Evolutionary conservation across 352 stramenopile species (phyloP), one percentile per base, ranked within the genome.

Genomic region (Pythium brachiatum): DNA sequence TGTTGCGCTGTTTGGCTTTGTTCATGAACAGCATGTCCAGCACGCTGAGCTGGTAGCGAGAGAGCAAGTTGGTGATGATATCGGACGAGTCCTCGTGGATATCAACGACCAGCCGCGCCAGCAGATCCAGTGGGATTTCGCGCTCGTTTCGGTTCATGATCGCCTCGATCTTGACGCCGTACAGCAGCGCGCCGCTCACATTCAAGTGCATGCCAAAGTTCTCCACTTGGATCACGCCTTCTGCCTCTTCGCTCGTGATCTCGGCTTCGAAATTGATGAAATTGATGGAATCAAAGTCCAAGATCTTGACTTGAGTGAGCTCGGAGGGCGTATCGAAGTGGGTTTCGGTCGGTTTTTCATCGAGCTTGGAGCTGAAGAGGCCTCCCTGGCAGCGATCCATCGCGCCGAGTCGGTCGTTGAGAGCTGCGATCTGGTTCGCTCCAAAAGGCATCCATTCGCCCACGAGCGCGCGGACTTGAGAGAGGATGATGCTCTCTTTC

Each of bases 241-340:
- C 87, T 39, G 97, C 88, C 68, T 98, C 93, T 7, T 95, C 87
- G 60, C 98, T 98, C 55, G 98, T 90, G 69, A 99, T 99, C 66
- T 99, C 96, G 11, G 96, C 96, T 68, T 99, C 96, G 59, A 99
- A 99, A 66, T 99, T 99, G 62, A 98, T 98, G 62, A 98, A 97
- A 44, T 98, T 97, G 23, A 96, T 97, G 52, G 97, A 78, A 48
- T 97, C 97, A 69, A 98, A 99, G 70, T 99, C 96, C 13, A 99
- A 77, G 41, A 99, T 98, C 63, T 98, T 95, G 48, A 99, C 94
- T 47, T 91, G 88, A 6, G 96, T 99, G n/a, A 99, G 81, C 31
- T 97, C 94, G 4, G 96, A 93, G 1, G 79, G 78, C 18, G 95
- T 86, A 44, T 84, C 84, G 61, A 98, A 94, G 62, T 86, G 90